Evolutionary conservation across 1,139 yeast genomes (phyloP).

Genomic region (Lodderomyces beijingensis): DNA sequence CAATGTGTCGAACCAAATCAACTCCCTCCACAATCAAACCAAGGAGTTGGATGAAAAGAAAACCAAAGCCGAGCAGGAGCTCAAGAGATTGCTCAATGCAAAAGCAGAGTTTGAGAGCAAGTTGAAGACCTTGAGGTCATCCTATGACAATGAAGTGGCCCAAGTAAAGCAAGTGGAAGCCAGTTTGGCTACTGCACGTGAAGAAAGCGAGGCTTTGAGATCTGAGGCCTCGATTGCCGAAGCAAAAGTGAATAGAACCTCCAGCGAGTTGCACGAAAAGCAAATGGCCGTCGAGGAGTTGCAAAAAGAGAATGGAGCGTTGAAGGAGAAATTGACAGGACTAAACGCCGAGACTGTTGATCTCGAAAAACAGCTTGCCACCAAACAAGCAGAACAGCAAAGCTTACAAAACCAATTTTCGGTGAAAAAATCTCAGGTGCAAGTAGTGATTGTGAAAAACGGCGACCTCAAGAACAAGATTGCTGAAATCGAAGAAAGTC

Average conservation of each 20-base stretch:
- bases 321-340: slow-evolving; percentile 64
- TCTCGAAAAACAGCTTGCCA: slow-evolving; percentile 52
- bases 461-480: slow-evolving; percentile 35
- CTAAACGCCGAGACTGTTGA: slow-evolving; percentile 65
- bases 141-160: slow-evolving; percentile 75
- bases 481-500: slow-evolving; percentile 23
- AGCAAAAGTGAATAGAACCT: slow-evolving; percentile 73
- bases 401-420: slow-evolving; percentile 60
- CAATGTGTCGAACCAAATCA: slow-evolving; percentile 79
- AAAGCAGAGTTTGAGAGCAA: slow-evolving; percentile 72
- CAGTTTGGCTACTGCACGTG: slow-evolving; percentile 52
- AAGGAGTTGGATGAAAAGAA: slow-evolving; percentile 66
- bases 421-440: slow-evolving; percentile 67
- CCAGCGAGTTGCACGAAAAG: slow-evolving; percentile 59
- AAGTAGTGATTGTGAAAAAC: slow-evolving; percentile 55
- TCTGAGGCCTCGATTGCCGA: slow-evolving; percentile 78
- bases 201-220: slow-evolving; percentile 68
- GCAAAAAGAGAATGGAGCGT: slow-evolving; percentile 58
- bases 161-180: slow-evolving; percentile 70
- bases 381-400: slow-evolving; percentile 44
- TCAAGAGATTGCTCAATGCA: slow-evolving; percentile 56
- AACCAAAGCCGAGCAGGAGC: slow-evolving; percentile 70
- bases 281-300: slow-evolving; percentile 59
- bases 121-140: slow-evolving; percentile 58
- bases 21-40: slow-evolving; percentile 73